Evolutionary conservation across 176 grass and related monocot species (phyloP).

Genomic region (Pontederia crassipes): DNA sequence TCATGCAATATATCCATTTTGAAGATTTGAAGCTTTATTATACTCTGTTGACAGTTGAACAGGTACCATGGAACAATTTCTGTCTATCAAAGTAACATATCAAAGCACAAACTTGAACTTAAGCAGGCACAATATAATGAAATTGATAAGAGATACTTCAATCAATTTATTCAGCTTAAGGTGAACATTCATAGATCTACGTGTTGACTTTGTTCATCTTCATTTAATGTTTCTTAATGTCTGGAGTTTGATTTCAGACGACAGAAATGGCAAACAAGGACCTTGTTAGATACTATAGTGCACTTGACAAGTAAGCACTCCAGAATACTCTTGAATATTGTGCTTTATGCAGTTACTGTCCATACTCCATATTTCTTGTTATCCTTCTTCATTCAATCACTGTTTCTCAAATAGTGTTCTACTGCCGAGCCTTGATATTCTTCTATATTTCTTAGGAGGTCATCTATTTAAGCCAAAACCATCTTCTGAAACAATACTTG

Average conservation of each 20-base stretch:
- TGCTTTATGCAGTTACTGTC: not conserved
- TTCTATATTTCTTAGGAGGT: no score
- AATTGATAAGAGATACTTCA: slow-evolving; percentile 74
- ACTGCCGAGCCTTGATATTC: no score
- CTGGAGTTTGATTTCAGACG: slow-evolving; percentile 43
- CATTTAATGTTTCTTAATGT: slow-evolving; percentile 2
- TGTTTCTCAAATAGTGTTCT: no score
- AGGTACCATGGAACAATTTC: slow-evolving; percentile 79
- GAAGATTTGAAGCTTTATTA: slow-evolving; percentile 8
- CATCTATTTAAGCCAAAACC: no score
- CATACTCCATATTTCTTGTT: no score
- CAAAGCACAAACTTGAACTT: slow-evolving; percentile 80
- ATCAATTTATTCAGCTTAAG: slow-evolving; percentile 97
- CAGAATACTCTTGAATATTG: not conserved
- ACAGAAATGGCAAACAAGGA: slow-evolving; percentile 98
- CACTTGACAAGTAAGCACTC: slow-evolving; percentile 67
- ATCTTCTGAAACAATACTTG: no score
- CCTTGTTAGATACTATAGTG: slow-evolving; percentile 79
- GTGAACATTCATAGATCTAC: slow-evolving; percentile 26
- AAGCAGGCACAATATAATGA: slow-evolving; percentile 93
- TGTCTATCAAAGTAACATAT: slow-evolving; percentile 89
- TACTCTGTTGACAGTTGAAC: slow-evolving; percentile 57
- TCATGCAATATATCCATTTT: no score
- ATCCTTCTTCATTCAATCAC: no score
- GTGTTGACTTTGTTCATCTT: no score